Evolutionary conservation across 176 grass and related monocot genomes (phyloP).

Genomic region (Tillandsia leiboldiana): DNA sequence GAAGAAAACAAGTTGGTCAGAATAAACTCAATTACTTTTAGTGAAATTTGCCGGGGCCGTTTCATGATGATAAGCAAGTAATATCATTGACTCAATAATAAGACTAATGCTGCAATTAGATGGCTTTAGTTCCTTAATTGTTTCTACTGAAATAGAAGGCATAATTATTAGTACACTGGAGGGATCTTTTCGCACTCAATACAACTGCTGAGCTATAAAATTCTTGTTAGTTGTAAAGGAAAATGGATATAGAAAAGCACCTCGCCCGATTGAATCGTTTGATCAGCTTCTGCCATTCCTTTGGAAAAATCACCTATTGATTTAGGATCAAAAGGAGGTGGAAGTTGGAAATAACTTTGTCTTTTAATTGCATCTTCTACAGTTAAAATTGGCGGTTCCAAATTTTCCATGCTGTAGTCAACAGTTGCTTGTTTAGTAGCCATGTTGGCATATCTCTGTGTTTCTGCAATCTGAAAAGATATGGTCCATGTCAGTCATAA

Average conservation of each 20-base stretch:
- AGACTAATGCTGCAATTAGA: no score
- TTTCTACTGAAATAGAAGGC: no score
- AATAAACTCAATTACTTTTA: neutral
- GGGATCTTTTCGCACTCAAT: neutral
- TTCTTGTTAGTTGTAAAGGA: neutral
- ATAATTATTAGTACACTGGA: neutral
- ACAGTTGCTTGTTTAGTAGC: constrained; percentile 58
- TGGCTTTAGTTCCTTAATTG: no score
- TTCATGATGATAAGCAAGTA: no score
- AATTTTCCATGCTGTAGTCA: constrained; percentile 50
- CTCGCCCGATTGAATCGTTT: constrained; percentile 67
- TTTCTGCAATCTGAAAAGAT: constrained; percentile 54
- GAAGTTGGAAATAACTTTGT: constrained; percentile 42
- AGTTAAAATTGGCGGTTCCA: constrained; percentile 65
- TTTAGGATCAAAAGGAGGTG: constrained; percentile 35
- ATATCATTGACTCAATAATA: no score
- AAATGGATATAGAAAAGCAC: constrained; percentile 22
- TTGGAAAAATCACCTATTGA: constrained; percentile 53
- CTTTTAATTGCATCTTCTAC: constrained; percentile 58
- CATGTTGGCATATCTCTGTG: constrained; percentile 73
- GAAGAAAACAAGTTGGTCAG: neutral
- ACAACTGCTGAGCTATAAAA: neutral
- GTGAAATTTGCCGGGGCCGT: no score
- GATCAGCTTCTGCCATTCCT: constrained; percentile 85
- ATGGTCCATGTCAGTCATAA: neutral